Evolutionary conservation across 2,329 filamentous ascomycete species (phyloP).

Genomic region (Monosporascus cannonballus): DNA sequence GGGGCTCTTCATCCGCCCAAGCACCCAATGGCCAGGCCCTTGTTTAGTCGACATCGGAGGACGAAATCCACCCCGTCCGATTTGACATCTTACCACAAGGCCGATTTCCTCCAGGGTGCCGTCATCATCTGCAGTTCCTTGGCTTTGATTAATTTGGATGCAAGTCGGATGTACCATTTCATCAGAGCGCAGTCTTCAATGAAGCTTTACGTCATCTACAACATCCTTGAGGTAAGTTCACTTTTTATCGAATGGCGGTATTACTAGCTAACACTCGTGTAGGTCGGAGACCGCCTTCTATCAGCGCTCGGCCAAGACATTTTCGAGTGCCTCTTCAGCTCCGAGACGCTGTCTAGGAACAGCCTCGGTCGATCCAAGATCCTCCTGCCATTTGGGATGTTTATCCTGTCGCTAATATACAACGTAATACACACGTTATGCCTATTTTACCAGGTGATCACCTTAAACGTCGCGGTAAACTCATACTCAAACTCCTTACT

Average conservation of each 20-base stretch:
- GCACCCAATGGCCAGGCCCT: slow-evolving; percentile 25
- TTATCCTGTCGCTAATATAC: slow-evolving; percentile 77
- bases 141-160: slow-evolving; percentile 84
- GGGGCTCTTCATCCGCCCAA: slow-evolving; percentile 25
- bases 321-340: slow-evolving; percentile 89
- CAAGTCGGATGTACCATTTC: slow-evolving; percentile 96
- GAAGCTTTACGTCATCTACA: slow-evolving; percentile 98
- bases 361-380: slow-evolving; percentile 87
- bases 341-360: slow-evolving; percentile 84
- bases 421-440: slow-evolving; percentile 82
- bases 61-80: slow-evolving; percentile 81
- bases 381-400: slow-evolving; percentile 83
- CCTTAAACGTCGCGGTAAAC: slow-evolving; percentile 95
- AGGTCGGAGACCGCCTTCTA: slow-evolving; percentile 79
- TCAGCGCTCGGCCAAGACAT: slow-evolving; percentile 93
- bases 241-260: neutral
- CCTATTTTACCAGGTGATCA: slow-evolving; percentile 96
- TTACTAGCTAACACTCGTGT: neutral
- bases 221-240: slow-evolving; percentile 70
- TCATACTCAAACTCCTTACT: slow-evolving; percentile 95
- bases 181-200: slow-evolving; percentile 95
- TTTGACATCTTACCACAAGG: slow-evolving; percentile 84
- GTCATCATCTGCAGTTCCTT: slow-evolving; percentile 82
- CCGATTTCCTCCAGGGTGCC: slow-evolving; percentile 84
- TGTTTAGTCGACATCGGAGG: slow-evolving; percentile 57